These are phyloP conservation scores for Geotrichum carabidarum DNA, from an alignment of 1,139 yeast species.

Conservation along the genomic window DNA sequence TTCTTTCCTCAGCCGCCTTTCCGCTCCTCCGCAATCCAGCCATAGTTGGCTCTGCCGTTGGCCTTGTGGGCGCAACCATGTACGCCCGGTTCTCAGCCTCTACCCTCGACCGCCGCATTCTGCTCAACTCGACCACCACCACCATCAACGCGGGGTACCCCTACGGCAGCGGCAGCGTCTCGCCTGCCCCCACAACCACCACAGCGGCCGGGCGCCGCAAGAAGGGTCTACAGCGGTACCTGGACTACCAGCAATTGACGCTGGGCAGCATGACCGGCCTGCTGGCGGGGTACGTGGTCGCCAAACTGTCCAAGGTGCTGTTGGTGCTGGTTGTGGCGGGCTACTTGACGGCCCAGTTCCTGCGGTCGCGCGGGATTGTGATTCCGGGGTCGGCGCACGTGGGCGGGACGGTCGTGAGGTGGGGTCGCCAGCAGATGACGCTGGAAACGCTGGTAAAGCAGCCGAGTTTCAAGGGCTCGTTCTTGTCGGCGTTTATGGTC, in stretches of 20 bases:
- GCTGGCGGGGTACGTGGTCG: constrained; percentile 56
- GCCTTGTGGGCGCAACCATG: constrained; percentile 8
- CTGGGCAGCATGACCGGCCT: constrained; percentile 66
- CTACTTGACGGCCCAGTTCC: constrained; percentile 52
- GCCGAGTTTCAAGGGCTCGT: constrained; percentile 61
- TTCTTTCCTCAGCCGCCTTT: not conserved
- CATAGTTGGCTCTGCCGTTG: not conserved
- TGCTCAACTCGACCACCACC: not conserved
- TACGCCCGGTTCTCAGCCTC: not conserved
- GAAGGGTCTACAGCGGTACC: constrained; percentile 19
- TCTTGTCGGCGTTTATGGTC: constrained; percentile 53
- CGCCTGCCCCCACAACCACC: not conserved
- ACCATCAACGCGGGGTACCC: not conserved
- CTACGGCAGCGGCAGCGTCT: not conserved
- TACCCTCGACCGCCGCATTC: not conserved
- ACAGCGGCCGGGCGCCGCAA: not conserved
- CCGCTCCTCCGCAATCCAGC: constrained; percentile 1
- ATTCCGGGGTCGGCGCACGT: constrained; percentile 39
- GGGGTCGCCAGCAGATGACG: constrained; percentile 48
- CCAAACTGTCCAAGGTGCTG: constrained; percentile 59
- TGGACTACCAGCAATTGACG: constrained; percentile 62
- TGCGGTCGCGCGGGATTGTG: constrained; percentile 53
- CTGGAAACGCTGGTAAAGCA: constrained; percentile 52
- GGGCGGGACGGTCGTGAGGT: constrained; percentile 37
- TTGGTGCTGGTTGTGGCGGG: constrained; percentile 50